Base-by-base conservation (phyloP, 225 moss, liverwort and hornwort species). In the Climacium dendroides region DNA sequence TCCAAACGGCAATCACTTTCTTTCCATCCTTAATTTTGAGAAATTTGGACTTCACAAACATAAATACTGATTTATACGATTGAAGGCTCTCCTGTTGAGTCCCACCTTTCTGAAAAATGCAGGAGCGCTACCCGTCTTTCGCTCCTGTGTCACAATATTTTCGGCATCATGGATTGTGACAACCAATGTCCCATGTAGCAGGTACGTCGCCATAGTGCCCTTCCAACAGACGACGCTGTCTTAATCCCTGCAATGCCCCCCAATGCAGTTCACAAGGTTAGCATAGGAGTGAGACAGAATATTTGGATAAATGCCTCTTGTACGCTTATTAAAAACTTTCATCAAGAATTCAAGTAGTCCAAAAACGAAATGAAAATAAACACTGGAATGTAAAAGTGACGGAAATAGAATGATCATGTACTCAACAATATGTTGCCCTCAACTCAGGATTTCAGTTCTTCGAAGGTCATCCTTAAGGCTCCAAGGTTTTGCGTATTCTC, bases 121-220 rank as follows among this genome's bases (percentile, higher is more conserved):
- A 50, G 94, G 95, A 87, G 95, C 93, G 73, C 61, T 90, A 26
- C 92, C 94, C 45, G 91, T 70, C 78, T 86, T 87, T 84, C 95
- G 94, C 47, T 93, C 93, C 59, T 88, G 82, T 34, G 89, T 90
- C 59, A 86, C 87, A 47, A 95, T 84, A 54, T 93, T 90, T 67
- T 90, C 82, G 13, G 92, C 95, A 81, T 93, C 93, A 20, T 90
- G 87, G 59, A 95, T 91, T 16, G 91, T 89, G 80, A 94, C 94
- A 63, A 90, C 89, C 76, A 95, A 87, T 47, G 95, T 94, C 67
- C 95, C 95, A 85, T 95, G 95, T 19, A 95, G 82, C 90, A 92
- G 82, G 84, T 91, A 93, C n/a, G 78, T 87, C 79, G 95, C 95
- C 95, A 95, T 95, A 50, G 74, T 78, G 85, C 22, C 67, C 22